Conservation (phyloP, 805 yeast species). For the Teunomyces pallodes region DNA sequence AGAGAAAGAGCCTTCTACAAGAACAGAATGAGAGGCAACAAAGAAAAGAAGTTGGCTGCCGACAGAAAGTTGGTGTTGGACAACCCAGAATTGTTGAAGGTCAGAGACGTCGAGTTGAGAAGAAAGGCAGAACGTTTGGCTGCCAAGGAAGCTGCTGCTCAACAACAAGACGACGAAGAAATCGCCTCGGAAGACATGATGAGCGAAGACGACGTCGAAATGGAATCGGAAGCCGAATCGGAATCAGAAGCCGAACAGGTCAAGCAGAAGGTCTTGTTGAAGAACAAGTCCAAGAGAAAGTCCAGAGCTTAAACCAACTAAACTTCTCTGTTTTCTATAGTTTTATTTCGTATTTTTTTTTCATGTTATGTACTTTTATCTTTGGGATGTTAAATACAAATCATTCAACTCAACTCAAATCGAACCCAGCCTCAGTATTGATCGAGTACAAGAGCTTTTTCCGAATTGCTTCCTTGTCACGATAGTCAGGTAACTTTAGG, state of each 20-base stretch:
- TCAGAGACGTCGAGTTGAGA: conserved; percentile 90
- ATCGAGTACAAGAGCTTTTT: conserved; percentile 76
- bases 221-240: conserved; percentile 35
- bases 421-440: conserved; percentile 82
- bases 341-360: neutral
- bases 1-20: conserved; percentile 98
- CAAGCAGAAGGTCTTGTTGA: conserved; percentile 58
- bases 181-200: conserved; percentile 41
- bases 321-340: neutral
- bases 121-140: conserved; percentile 70
- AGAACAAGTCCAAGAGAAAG: conserved; percentile 65
- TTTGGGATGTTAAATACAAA: conserved; percentile 1
- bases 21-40: conserved; percentile 98
- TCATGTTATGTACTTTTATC: conserved; percentile 4
- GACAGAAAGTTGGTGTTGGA: conserved; percentile 87
- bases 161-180: conserved; percentile 42
- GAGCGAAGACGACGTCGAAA: conserved; percentile 40
- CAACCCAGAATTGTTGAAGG: conserved; percentile 83
- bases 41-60: conserved; percentile 76
- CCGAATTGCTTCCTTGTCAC: conserved; percentile 55
- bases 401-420: conserved; percentile 45
- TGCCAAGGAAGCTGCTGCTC: conserved; percentile 51
- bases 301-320: conserved; percentile 13
- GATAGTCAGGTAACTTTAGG: conserved; percentile 81
- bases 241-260: conserved; percentile 47